Conservation (phyloP, 2,329 filamentous ascomycete genomes). For the Cytospora chrysosperma region DNA sequence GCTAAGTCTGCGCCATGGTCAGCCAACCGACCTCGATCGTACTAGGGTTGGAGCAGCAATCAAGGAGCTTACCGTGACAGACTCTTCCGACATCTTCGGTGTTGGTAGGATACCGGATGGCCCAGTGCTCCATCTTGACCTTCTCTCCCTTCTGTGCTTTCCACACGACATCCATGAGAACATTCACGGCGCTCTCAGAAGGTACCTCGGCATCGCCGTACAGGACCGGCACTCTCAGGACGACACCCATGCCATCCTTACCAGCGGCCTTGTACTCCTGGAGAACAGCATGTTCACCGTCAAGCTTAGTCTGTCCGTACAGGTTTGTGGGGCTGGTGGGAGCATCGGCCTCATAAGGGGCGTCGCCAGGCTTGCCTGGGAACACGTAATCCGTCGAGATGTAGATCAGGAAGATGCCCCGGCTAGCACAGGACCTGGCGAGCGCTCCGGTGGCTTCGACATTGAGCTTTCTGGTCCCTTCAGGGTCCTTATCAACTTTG, state of each 20-base stretch:
- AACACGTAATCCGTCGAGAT: constrained; percentile 85
- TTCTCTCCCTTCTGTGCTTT: constrained; percentile 65
- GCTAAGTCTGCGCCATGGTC: constrained; percentile 58
- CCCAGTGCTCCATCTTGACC: constrained; percentile 84
- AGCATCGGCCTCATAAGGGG: constrained; percentile 71
- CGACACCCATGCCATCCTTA: constrained; percentile 58
- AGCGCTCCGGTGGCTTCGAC: constrained; percentile 67
- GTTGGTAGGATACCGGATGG: constrained; percentile 81
- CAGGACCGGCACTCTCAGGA: constrained; percentile 78
- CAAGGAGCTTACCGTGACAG: constrained; percentile 57
- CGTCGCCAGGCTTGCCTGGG: constrained; percentile 70
- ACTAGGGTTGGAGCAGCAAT: neutral
- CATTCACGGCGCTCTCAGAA: constrained; percentile 79
- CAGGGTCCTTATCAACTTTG: constrained; percentile 76
- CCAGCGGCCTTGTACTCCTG: constrained; percentile 51
- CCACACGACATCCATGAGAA: constrained; percentile 73
- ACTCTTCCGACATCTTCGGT: constrained; percentile 84
- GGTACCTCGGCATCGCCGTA: constrained; percentile 74
- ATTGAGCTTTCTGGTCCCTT: constrained; percentile 71
- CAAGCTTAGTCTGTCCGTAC: constrained; percentile 63
- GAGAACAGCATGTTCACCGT: constrained; percentile 65
- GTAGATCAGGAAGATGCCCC: constrained; percentile 67
- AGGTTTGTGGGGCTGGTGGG: constrained; percentile 71
- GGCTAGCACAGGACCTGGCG: constrained; percentile 62
- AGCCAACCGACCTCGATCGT: constrained; percentile 12